Base-by-base conservation (phyloP, 2,329 filamentous ascomycete species). In the Aspergillus pseudoviridinutans region DNA sequence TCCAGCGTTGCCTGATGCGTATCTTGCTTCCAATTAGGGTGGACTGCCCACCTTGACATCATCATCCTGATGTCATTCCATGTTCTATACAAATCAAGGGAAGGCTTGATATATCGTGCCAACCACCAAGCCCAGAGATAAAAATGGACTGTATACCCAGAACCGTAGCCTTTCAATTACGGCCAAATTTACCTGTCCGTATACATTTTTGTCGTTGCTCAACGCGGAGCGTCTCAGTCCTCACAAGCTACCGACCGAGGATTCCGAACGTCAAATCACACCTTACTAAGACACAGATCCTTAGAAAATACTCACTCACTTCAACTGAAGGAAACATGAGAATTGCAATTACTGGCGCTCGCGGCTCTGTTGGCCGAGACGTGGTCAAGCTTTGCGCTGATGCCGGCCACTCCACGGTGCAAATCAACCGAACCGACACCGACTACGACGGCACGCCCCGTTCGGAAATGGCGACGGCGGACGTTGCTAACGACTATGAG, bases 261-360 rank as follows among this genome's bases (percentile, higher is more conserved):
- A 35, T 35, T 7, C 2, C 32, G 2, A 35, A 17, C 32, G 0
- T 35, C 32, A 35, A 35, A 35, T 7, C 32, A 17, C 1, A 17
- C 4, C 5, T 35, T 7, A 17, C 14, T 12, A 17, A 22, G 41
- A 22, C 1, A 44, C 17, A 44, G 9, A 44, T 6, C 14, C 1
- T 3, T 35, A 44, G 41, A 44, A 4, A 44, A 20, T 44, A 44
- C n/a, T 44, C 41, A 10, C 41, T 22, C 4, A 12, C 10, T 6
- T 6, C 24, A 12, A 47, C 17, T 6, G 7, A 46, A 20, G 6
- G 4, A 28, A 58, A 46, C 24, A 69, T 70, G 75, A 78, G 69
- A 71, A 76, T 69, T 69, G 77, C 76, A 59, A 78, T 68, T 68
- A 78, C 70, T 54, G 68, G 70, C 59, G 74, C 57, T 64, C 72